phyloP scores from a whole-genome alignment of 2,329 filamentous ascomycete genomes.

The Alternaria sp. region DNA sequence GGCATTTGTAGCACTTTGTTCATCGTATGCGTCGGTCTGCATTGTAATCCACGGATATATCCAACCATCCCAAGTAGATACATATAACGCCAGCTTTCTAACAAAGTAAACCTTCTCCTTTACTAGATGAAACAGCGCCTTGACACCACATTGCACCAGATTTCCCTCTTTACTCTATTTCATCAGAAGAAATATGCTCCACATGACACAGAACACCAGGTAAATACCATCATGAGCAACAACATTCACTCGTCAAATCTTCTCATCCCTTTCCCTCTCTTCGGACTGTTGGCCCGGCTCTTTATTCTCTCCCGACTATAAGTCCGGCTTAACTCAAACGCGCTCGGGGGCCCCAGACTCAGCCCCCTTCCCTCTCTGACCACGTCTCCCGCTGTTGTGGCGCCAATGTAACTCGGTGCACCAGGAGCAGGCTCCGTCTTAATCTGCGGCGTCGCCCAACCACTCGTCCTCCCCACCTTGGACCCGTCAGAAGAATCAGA shows the following conservation, averaged over 20 bases:
- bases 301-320: conserved; percentile 84
- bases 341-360: conserved; percentile 41
- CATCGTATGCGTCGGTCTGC: background rate
- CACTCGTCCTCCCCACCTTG: conserved; percentile 68
- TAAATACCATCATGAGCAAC: background rate
- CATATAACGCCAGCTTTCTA: background rate
- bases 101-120: too few species aligned
- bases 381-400: conserved; percentile 28
- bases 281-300: conserved; percentile 60
- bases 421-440: conserved; percentile 44
- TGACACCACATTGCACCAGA: background rate
- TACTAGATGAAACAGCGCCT: background rate
- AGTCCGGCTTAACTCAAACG: conserved; percentile 72
- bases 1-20: background rate
- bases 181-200: background rate
- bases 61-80: background rate
- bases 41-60: background rate
- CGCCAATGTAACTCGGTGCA: conserved; percentile 35
- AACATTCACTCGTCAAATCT: conserved; percentile 30
- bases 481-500: conserved; percentile 69
- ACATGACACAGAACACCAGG: background rate
- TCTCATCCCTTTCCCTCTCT: conserved; percentile 44
- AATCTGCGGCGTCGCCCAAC: conserved; percentile 72
- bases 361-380: conserved; percentile 43
- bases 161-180: background rate